These are phyloP conservation scores for Vitis rupestris DNA, from an alignment of 164 flowering plant species.

Conservation along the genomic window DNA sequence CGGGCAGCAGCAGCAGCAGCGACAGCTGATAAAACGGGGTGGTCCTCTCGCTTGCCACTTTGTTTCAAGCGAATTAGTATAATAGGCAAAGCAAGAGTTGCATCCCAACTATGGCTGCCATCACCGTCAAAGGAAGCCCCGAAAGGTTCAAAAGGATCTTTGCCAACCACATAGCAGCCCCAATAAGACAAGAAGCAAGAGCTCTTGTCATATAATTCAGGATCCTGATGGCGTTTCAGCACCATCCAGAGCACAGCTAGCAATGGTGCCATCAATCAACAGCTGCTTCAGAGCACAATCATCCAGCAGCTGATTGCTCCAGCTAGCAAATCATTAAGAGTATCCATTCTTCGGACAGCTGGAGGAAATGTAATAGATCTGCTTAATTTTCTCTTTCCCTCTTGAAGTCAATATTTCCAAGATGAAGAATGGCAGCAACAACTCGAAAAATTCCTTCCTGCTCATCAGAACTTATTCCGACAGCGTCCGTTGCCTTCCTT, in stretches of 20 bases:
- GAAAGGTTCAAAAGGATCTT: no score
- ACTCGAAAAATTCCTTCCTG: constrained; percentile 78
- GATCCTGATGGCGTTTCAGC: constrained; percentile 48
- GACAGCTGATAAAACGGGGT: constrained; percentile 73
- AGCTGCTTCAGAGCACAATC: constrained; percentile 98
- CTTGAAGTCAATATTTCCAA: constrained; percentile 72
- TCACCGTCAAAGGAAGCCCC: no score
- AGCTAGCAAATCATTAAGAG: constrained; percentile 94
- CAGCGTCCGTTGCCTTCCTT: constrained; percentile 70
- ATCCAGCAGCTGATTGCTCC: constrained; percentile 94
- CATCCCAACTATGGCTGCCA: no score
- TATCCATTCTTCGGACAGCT: constrained; percentile 96
- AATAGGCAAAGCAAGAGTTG: no score
- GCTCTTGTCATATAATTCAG: no score
- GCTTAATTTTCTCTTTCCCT: constrained; percentile 58
- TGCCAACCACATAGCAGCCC: no score
- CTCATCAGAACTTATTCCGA: constrained; percentile 65
- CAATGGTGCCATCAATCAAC: constrained; percentile 89
- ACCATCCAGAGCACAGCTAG: constrained; percentile 99
- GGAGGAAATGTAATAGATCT: constrained; percentile 66
- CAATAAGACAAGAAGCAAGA: no score
- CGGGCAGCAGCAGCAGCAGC: constrained; percentile 91
- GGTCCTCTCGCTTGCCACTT: constrained; percentile 31
- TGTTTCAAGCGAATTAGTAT: no score
- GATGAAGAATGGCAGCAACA: constrained; percentile 70